Evolutionary conservation across 345 rosid species (phyloP), one percentile per base, ranked within the genome.

Genomic region (Salix arbutifolia): DNA sequence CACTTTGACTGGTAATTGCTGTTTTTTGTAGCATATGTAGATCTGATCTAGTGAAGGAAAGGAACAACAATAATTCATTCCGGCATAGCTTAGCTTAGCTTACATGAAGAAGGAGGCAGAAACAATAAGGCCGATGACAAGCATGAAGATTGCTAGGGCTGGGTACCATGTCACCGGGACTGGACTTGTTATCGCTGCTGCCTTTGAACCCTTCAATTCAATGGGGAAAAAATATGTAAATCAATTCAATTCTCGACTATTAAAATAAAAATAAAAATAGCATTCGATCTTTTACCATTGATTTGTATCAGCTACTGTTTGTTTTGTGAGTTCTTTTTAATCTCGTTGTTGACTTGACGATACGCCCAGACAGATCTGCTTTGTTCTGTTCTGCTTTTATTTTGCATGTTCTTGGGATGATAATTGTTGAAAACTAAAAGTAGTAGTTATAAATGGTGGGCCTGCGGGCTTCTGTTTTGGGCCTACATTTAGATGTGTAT

Each of bases 81-180:
- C 28, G 31, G 11, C 38, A 65, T 33, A 65, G 38, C 37, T 4
- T 33, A 64, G 35, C 31, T 11, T 58, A 76, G 73, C 89, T 84
- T 81, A 93, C 98, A 91, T 90, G 92, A 91, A 93, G 89, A 93
- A 91, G 74, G 90, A 76, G 61, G 98, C 97, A 7, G 97, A 87
- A 76, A 91, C 77, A 64, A 91, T 31, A 72, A 93, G 97, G 30
- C 98, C 98, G 70, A 91, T 78, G 37, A 92, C 74, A 26, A 91
- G 86, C 87, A 89, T 89, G 73, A 85, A 65, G 69, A 90, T 76
- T 6, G 98, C 83, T 17, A 91, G 81, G 52, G 89, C 75, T 68
- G 97, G 94, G 70, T 94, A 91, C 91, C 86, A 76, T 67, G 87
- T 79, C 60, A 70, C 92, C 26, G 97, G 91, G 62, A 94, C 90